A percentile compares a stretch with the other conserved stretches of the same genome.
Evolutionary conservation across 257 asterid genomes (phyloP).

Genomic region (Avicennia marina): DNA sequence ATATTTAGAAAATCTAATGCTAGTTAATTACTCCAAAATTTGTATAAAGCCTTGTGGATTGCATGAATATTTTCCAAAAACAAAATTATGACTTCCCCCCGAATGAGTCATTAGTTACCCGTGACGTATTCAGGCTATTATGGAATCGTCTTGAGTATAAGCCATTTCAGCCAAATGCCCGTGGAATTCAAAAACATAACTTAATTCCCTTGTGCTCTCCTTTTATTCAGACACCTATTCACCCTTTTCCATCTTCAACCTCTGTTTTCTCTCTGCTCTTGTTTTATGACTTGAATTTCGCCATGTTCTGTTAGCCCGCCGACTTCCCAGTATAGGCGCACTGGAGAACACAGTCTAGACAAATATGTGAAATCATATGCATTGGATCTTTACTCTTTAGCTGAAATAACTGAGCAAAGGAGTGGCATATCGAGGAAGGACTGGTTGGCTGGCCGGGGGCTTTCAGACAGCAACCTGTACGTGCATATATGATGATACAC

Average conservation of each 20-base stretch:
- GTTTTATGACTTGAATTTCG: background rate
- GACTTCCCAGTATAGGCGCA: constrained; percentile 7
- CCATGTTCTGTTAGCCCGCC: constrained; percentile 17
- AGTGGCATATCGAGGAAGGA: constrained; percentile 1
- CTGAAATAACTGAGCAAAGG: constrained; percentile 26
- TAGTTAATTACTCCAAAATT: too few species aligned
- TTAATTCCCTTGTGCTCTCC: constrained; percentile 33
- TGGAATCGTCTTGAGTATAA: constrained; percentile 35
- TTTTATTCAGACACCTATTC: constrained; percentile 59
- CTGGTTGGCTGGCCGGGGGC: constrained; percentile 25
- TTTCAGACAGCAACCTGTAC: constrained; percentile 33
- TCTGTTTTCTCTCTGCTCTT: background rate
- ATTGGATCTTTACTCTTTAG: constrained; percentile 15
- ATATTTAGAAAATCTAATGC: too few species aligned
- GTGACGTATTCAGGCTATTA: constrained; percentile 31
- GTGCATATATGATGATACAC: constrained; percentile 39
- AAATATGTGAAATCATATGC: constrained; percentile 21
- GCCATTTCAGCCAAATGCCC: constrained; percentile 32
- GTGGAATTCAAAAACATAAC: constrained; percentile 31
- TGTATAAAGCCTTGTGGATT: too few species aligned
- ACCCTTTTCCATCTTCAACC: constrained; percentile 25
- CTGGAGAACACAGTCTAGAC: constrained; percentile 21
- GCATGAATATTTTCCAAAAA: too few species aligned
- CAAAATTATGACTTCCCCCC: too few species aligned
- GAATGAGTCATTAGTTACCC: constrained; percentile 16